phyloP scores from a whole-genome alignment of 129 eudicot genomes.

The Tanacetum coccineum region DNA sequence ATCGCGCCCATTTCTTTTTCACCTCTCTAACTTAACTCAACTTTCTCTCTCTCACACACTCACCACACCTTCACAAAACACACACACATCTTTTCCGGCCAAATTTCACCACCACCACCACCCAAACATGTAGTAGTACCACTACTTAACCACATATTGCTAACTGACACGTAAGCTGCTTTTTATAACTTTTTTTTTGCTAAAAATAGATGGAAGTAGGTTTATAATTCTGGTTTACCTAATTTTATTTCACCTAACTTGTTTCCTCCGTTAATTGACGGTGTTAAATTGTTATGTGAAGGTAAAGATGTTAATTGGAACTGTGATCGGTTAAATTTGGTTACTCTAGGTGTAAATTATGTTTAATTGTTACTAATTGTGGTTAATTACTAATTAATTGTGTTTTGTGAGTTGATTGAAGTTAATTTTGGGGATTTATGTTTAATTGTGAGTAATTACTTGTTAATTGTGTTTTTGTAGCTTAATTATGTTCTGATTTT shows the following conservation, averaged over 20 bases:
- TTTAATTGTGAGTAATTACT: not conserved
- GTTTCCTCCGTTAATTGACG: no score
- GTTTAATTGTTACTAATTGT: no score
- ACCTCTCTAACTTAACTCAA: not conserved
- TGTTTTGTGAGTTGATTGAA: no score
- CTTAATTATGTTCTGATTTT: no score
- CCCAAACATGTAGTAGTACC: not conserved
- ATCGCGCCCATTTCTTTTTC: constrained; percentile 39
- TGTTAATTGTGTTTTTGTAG: no score
- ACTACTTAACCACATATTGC: no score
- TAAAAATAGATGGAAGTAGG: constrained; percentile 20
- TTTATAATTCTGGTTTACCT: constrained; percentile 34
- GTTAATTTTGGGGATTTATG: no score
- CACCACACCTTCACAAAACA: constrained; percentile 14
- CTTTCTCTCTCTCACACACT: constrained; percentile 32
- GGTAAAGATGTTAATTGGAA: constrained; percentile 7
- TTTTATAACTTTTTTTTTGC: constrained; percentile 13
- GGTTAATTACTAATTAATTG: no score
- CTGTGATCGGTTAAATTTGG: constrained; percentile 7
- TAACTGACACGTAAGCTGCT: not conserved
- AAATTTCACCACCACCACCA: not conserved
- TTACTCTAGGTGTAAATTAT: not conserved
- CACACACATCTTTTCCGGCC: constrained; percentile 30
- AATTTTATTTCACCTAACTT: constrained; percentile 23
- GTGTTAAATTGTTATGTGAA: not conserved